phyloP scores from a whole-genome alignment of 495 filamentous ascomycete genomes.

The Thermochaetoides thermophila region DNA sequence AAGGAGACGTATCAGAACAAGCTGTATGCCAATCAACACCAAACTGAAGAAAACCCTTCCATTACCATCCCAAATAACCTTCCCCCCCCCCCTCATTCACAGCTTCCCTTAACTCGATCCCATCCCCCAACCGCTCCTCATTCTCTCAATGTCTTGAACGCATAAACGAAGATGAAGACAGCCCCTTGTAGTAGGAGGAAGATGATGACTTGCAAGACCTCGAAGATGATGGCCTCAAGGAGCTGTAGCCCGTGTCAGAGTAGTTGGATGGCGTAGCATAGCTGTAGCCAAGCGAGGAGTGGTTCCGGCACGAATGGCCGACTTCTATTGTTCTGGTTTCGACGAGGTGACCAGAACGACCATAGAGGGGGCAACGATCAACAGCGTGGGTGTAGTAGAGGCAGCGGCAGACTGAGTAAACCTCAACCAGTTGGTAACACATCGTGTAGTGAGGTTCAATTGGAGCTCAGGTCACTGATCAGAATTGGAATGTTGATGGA shows the following conservation, averaged over 20 bases:
- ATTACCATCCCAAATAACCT: too few relatives aligned
- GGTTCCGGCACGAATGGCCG: constrained; percentile 54
- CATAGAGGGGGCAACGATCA: constrained; percentile 60
- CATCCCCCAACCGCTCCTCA: too few relatives aligned
- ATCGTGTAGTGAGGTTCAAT: constrained; percentile 30
- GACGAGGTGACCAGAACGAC: constrained; percentile 51
- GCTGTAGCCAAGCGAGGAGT: constrained; percentile 12
- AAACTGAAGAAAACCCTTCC: too few relatives aligned
- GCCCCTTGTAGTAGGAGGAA: too few relatives aligned
- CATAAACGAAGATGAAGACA: too few relatives aligned
- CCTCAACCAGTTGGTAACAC: constrained; percentile 66
- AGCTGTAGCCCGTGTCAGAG: constrained; percentile 37
- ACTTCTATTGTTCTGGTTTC: constrained; percentile 68
- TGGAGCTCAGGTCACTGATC: not conserved
- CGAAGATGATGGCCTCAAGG: constrained; percentile 24
- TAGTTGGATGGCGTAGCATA: constrained; percentile 14
- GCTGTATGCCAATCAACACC: too few relatives aligned
- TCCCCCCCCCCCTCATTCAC: too few relatives aligned
- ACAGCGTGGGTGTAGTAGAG: constrained; percentile 72
- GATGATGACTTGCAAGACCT: constrained; percentile 25
- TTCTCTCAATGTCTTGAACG: too few relatives aligned
- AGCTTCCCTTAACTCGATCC: too few relatives aligned
- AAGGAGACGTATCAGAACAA: too few relatives aligned
- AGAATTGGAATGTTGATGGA: too few relatives aligned
- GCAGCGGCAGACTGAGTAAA: constrained; percentile 72